These are phyloP conservation scores for Schizochytrium sp. DNA, from an alignment of 108 stramenopile species.

Conservation along the genomic window DNA sequence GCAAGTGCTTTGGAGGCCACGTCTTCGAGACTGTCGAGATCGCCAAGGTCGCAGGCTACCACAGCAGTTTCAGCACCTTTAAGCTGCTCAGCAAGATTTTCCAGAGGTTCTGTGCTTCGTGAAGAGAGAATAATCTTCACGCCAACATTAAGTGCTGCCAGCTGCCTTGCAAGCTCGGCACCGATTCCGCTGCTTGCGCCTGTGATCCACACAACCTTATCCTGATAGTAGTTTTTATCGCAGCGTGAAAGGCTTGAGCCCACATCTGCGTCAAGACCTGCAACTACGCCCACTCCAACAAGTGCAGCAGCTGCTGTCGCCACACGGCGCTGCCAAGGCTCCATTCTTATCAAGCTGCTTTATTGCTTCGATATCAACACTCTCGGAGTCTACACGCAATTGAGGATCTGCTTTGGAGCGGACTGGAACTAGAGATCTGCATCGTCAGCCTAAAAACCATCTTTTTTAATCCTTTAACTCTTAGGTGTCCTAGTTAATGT, in stretches of 20 bases:
- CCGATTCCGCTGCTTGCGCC: slow-evolving; percentile 27
- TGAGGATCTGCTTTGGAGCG: too few relatives aligned
- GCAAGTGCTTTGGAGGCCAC: not conserved
- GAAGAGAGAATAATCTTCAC: slow-evolving; percentile 5
- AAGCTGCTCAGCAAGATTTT: not conserved
- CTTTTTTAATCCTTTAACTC: too few relatives aligned
- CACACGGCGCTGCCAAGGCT: too few relatives aligned
- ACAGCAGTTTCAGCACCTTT: not conserved
- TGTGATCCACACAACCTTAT: slow-evolving; percentile 8
- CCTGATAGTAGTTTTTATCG: not conserved
- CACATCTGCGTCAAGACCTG: not conserved
- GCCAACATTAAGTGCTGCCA: not conserved
- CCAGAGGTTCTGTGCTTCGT: not conserved
- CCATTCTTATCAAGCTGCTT: too few relatives aligned
- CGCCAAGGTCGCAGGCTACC: not conserved
- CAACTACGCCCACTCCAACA: not conserved
- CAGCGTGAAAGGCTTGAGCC: not conserved
- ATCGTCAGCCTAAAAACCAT: too few relatives aligned
- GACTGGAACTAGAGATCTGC: too few relatives aligned
- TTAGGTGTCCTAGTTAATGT: too few relatives aligned
- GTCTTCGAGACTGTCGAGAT: slow-evolving; percentile 37
- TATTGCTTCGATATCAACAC: too few relatives aligned
- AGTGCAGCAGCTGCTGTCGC: not conserved
- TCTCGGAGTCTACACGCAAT: too few relatives aligned
- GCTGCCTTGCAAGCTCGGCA: not conserved